These are phyloP conservation scores for Penicillium flavigenum DNA, from an alignment of 495 filamentous ascomycete genomes.

Conservation along the genomic window DNA sequence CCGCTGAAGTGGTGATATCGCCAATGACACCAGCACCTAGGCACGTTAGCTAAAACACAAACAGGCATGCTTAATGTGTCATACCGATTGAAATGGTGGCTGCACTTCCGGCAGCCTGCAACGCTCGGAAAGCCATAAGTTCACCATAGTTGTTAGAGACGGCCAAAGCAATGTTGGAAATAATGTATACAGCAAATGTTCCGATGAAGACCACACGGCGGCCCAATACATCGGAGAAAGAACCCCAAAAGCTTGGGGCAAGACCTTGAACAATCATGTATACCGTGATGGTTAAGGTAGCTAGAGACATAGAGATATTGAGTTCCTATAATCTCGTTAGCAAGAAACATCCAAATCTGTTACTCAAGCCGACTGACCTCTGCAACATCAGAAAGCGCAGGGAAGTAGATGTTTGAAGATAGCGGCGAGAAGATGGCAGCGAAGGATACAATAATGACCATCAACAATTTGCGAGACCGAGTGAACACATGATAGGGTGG, in stretches of 20 bases:
- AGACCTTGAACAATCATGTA: slow-evolving; percentile 51
- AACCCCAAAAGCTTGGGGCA: slow-evolving; percentile 45
- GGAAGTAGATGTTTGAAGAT: slow-evolving; percentile 80
- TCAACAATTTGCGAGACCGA: slow-evolving; percentile 53
- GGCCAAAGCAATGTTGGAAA: slow-evolving; percentile 61
- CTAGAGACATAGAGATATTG: slow-evolving; percentile 33
- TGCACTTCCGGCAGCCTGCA: slow-evolving; percentile 64
- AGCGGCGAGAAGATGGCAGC: slow-evolving; percentile 59
- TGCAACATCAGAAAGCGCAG: slow-evolving; percentile 52
- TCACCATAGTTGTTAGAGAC: slow-evolving; percentile 62
- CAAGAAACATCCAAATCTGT: not conserved
- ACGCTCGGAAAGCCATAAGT: slow-evolving; percentile 59
- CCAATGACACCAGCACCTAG: slow-evolving; percentile 41
- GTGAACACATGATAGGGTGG: slow-evolving; percentile 58
- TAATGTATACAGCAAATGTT: slow-evolving; percentile 42
- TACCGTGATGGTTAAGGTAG: slow-evolving; percentile 40
- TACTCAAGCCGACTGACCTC: slow-evolving; percentile 19
- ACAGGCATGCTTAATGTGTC: not conserved
- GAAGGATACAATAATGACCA: slow-evolving; percentile 62
- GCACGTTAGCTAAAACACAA: slow-evolving; percentile 4
- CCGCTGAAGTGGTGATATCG: slow-evolving; percentile 40
- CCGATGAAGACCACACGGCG: slow-evolving; percentile 43
- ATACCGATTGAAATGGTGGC: slow-evolving; percentile 48
- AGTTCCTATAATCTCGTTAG: slow-evolving; percentile 22
- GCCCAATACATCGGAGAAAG: slow-evolving; percentile 43